Evolutionary conservation across 441 rosid species (phyloP).

Genomic region (Erysimum pusillum): DNA sequence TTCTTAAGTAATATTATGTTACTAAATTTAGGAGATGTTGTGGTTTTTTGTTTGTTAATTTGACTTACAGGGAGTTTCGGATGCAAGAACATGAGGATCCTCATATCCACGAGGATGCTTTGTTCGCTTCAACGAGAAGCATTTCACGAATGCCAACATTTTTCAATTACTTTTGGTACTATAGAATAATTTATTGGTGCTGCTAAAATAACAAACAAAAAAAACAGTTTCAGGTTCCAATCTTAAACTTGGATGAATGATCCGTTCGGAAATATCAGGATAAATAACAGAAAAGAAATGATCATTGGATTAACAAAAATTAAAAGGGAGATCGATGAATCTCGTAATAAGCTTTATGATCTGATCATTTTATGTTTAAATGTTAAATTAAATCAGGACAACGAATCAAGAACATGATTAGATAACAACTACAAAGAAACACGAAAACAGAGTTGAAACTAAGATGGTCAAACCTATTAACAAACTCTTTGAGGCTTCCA

Average conservation of each 20-base stretch:
- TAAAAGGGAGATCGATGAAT: slow-evolving; percentile 7
- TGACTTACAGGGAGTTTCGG: slow-evolving; percentile 65
- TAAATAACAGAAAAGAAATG: slow-evolving; percentile 13
- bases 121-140: slow-evolving; percentile 58
- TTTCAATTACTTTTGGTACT: slow-evolving; percentile 1
- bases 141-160: slow-evolving; percentile 60
- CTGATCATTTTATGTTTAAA: slow-evolving; percentile 1
- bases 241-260: neutral
- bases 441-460: neutral
- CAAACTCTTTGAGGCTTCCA: slow-evolving; percentile 1
- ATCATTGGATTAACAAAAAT: neutral
- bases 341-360: slow-evolving; percentile 10
- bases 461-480: slow-evolving; percentile 34
- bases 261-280: slow-evolving; percentile 8
- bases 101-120: slow-evolving; percentile 54
- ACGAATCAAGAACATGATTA: slow-evolving; percentile 20
- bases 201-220: neutral
- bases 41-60: neutral
- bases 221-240: neutral
- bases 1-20: neutral
- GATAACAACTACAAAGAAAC: neutral
- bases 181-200: neutral
- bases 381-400: slow-evolving; percentile 1
- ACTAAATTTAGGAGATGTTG: neutral
- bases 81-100: slow-evolving; percentile 62